Base-by-base conservation (phyloP, 73 alveolate genomes). In the Paraurostyla sp. region DNA sequence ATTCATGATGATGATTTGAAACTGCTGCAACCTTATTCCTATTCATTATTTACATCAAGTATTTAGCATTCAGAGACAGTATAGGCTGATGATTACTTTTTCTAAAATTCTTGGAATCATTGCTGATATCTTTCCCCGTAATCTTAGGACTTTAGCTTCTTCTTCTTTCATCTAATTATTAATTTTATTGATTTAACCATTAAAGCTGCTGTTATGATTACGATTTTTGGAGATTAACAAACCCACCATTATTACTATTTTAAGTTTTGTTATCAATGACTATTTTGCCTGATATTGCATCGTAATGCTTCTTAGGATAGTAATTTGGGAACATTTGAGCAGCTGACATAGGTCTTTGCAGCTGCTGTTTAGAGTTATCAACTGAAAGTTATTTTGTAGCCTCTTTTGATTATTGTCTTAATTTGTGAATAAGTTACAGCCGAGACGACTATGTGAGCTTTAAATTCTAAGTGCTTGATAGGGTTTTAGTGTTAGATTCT, bases 21-120 rank as follows among this genome's bases (percentile, higher is more conserved):
- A 6, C 23, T 54, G 33, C 18, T 6, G 27, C 23, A 9, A 4
- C 40, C 27, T 54, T 9, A 60, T 2, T 60, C 9, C 23, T 38
- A 4, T 23, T 22, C 58, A 65, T 65, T 38, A 65, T 38, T 65
- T 65, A 23, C 4, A 38, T 56, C 25, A 65, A 22, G 58, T 36
- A 65, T 30, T 65, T 65, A 11, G 82, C 82, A 65, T 65, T 65
- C 13, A 65, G 56, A 40, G 82, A 33, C 4, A 65, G 27, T 38
- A 65, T 65, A 38, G 82, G 82, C 58, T 65, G n/a, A 30, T 65
- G 82, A 33, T 65, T 65, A 15, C 11, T 65, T 36, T 27, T 38
- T 38, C 41, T 58, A 18, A 18, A 25, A 38, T 58, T 65, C n/a
- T n/a, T n/a, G n/a, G n/a, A n/a, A 35, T 36, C 60, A 6, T 65